Evolutionary conservation across 2,329 filamentous ascomycete genomes (phyloP).

Genomic region (Trichoderma pleuroti): DNA sequence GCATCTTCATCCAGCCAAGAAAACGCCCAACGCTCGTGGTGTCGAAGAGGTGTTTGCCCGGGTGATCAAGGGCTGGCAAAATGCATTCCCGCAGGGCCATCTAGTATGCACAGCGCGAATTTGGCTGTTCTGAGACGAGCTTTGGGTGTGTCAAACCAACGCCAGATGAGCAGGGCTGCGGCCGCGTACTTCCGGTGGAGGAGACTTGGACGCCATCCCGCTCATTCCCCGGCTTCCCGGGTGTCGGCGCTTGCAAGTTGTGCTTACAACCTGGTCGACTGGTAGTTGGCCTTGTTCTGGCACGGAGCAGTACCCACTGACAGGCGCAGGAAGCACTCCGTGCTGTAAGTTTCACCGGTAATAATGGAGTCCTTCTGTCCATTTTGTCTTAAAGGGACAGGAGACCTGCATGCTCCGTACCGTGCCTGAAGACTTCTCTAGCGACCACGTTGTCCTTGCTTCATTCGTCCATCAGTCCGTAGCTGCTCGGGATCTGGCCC

Average conservation of each 20-base stretch:
- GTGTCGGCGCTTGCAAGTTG: conserved; percentile 6
- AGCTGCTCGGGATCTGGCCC: neutral
- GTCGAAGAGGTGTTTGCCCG: neutral
- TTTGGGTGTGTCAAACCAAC: neutral
- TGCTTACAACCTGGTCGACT: neutral
- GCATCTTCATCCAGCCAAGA: neutral
- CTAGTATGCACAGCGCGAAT: neutral
- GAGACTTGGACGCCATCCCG: conserved; percentile 9
- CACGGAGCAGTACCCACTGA: neutral
- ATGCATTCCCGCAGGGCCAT: neutral
- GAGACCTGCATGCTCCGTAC: neutral
- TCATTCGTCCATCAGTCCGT: neutral
- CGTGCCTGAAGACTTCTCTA: neutral
- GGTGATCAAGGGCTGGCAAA: neutral
- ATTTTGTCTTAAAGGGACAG: neutral
- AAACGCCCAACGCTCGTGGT: neutral
- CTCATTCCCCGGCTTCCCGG: conserved; percentile 13
- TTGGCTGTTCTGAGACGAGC: conserved; percentile 10
- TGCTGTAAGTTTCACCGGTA: neutral
- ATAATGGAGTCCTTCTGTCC: neutral
- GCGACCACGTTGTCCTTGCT: neutral
- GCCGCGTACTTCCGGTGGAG: conserved; percentile 8
- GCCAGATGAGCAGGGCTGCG: neutral
- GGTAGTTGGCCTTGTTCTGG: neutral
- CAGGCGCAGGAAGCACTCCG: neutral